These are phyloP conservation scores for Clausena lansium DNA, from an alignment of 345 rosid genomes.

Conservation along the genomic window DNA sequence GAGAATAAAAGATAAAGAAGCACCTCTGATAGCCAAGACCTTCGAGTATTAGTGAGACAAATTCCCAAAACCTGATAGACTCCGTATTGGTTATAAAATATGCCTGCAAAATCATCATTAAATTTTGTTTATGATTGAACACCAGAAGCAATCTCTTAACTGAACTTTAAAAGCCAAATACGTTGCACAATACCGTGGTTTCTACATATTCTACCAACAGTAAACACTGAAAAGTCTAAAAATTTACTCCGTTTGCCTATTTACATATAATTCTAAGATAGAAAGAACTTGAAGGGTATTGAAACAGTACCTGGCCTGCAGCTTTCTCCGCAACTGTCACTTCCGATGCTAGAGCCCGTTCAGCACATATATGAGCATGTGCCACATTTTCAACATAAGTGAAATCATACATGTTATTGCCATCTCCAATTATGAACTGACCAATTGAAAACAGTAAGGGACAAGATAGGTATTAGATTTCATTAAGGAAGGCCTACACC, in stretches of 20 bases:
- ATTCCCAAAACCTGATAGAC: constrained; percentile 92
- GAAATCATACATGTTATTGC: constrained; percentile 75
- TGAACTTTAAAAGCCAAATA: constrained; percentile 3
- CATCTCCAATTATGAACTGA: constrained; percentile 93
- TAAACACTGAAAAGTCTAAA: neutral
- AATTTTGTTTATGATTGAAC: neutral
- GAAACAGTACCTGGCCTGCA: constrained; percentile 73
- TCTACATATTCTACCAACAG: neutral
- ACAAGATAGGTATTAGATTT: neutral
- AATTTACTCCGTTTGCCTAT: too few species aligned
- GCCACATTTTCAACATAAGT: constrained; percentile 95
- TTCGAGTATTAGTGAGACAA: constrained; percentile 61
- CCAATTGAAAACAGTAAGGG: constrained; percentile 6
- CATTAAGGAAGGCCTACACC: constrained; percentile 9
- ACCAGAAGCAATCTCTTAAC: constrained; percentile 6
- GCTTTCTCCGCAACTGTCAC: constrained; percentile 70
- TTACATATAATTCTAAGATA: neutral
- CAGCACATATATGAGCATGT: constrained; percentile 93
- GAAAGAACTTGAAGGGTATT: constrained; percentile 11
- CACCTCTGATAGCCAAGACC: constrained; percentile 97
- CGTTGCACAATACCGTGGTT: neutral
- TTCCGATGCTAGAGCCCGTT: constrained; percentile 84
- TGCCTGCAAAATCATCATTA: constrained; percentile 50
- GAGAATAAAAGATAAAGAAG: constrained; percentile 12
- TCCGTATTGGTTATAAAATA: constrained; percentile 93